These are phyloP conservation scores for Beauveria sp. DNA, from an alignment of 2,329 filamentous ascomycete species.

Conservation along the genomic window DNA sequence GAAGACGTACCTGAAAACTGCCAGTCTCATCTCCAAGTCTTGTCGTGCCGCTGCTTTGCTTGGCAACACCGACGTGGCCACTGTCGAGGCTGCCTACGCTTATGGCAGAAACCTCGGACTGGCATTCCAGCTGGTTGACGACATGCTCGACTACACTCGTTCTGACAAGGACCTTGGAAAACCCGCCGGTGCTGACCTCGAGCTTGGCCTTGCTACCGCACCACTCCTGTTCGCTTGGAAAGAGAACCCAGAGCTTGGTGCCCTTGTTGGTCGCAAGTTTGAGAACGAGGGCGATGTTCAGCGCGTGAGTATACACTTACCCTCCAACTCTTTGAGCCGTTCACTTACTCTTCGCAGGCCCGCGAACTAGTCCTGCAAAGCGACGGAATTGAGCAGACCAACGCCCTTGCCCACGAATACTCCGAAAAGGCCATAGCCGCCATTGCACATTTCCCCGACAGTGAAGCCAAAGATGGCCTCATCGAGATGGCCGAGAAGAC, in stretches of 20 bases:
- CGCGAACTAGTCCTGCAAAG: conserved; percentile 76
- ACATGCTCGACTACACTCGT: conserved; percentile 94
- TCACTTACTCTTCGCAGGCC: conserved; percentile 48
- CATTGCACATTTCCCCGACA: conserved; percentile 81
- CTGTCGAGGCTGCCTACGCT: conserved; percentile 82
- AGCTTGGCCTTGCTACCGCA: conserved; percentile 88
- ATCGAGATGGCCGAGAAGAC: conserved; percentile 93
- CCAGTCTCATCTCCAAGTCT: conserved; percentile 91
- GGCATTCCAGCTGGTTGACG: conserved; percentile 95
- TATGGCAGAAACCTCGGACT: conserved; percentile 92
- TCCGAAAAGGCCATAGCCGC: conserved; percentile 79
- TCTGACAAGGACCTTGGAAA: conserved; percentile 82
- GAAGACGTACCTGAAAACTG: conserved; percentile 97
- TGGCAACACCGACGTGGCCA: conserved; percentile 65
- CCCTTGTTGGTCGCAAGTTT: conserved; percentile 89
- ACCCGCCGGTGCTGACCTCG: conserved; percentile 87
- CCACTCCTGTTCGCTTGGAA: conserved; percentile 96
- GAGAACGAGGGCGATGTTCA: conserved; percentile 73
- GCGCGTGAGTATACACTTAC: conserved; percentile 51
- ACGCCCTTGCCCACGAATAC: conserved; percentile 84
- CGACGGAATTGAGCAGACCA: conserved; percentile 85
- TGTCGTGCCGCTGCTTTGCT: conserved; percentile 85
- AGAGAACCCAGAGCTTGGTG: conserved; percentile 73
- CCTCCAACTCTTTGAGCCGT: neutral
- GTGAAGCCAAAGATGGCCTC: conserved; percentile 85